A percentile compares a stretch with the other conserved stretches of the same genome.
phyloP scores from a whole-genome alignment of 805 yeast genomes.

The Hanseniaspora guilliermondii region DNA sequence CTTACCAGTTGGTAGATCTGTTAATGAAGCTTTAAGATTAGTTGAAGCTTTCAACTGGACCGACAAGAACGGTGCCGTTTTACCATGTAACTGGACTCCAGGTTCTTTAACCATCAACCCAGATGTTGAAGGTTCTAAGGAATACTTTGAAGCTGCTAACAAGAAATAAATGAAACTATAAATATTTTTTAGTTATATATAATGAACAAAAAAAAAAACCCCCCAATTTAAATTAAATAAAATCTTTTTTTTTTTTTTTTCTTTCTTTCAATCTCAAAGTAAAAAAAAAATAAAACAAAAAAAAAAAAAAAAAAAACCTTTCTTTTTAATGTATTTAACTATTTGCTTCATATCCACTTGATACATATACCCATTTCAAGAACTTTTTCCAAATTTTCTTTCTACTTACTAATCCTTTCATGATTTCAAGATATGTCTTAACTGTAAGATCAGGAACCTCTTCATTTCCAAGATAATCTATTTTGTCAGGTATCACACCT shows the following conservation, averaged over 20 bases:
- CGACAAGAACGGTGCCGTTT: slow-evolving; percentile 97
- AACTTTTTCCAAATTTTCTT: slow-evolving; percentile 45
- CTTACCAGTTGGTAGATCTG: slow-evolving; percentile 98
- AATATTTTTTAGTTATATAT: no score
- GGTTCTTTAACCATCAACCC: slow-evolving; percentile 90
- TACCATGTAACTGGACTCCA: slow-evolving; percentile 98
- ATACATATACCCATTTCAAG: slow-evolving; percentile 48
- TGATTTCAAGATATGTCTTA: slow-evolving; percentile 48
- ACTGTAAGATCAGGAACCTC: slow-evolving; percentile 36
- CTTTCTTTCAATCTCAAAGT: no score
- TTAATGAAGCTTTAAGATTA: slow-evolving; percentile 93
- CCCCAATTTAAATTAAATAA: background rate
- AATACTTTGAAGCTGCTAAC: slow-evolving; percentile 59
- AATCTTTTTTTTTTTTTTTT: background rate
- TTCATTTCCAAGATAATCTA: slow-evolving; percentile 27
- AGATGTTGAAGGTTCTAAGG: slow-evolving; percentile 64
- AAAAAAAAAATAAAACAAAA: background rate
- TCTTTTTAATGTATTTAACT: background rate
- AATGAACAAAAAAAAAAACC: no score
- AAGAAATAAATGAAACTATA: slow-evolving; percentile 18
- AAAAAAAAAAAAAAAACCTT: background rate
- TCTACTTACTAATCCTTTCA: slow-evolving; percentile 40
- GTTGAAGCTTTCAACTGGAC: slow-evolving; percentile 99
- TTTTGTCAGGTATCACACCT: slow-evolving; percentile 28
- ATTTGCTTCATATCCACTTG: slow-evolving; percentile 38